These are phyloP conservation scores for Fusarium sp. DNA, from an alignment of 2,329 filamentous ascomycete genomes.

Conservation along the genomic window DNA sequence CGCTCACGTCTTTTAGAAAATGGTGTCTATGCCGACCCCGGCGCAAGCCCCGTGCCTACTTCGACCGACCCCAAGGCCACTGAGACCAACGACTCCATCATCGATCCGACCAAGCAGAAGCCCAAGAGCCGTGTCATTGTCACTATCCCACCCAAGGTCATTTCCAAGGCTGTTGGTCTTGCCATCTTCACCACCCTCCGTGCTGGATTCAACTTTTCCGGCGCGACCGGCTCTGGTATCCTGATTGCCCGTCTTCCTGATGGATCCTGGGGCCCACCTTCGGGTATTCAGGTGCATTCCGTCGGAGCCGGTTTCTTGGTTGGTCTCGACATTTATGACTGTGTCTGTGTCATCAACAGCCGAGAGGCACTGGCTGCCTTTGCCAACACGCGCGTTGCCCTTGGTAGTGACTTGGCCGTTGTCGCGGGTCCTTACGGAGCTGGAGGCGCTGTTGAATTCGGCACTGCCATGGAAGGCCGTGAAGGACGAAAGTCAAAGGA, in stretches of 20 bases:
- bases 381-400: slow-evolving; percentile 77
- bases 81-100: slow-evolving; percentile 43
- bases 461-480: slow-evolving; percentile 41
- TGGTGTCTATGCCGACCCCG: slow-evolving; percentile 61
- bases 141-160: slow-evolving; percentile 69
- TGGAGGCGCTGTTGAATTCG: slow-evolving; percentile 78
- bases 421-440: slow-evolving; percentile 77
- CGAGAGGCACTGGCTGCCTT: slow-evolving; percentile 81
- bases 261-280: slow-evolving; percentile 82
- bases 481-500: slow-evolving; percentile 58
- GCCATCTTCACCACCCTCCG: slow-evolving; percentile 80
- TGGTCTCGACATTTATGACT: slow-evolving; percentile 90
- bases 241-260: slow-evolving; percentile 72
- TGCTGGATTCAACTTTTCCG: slow-evolving; percentile 73
- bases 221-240: slow-evolving; percentile 75
- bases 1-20: slow-evolving; percentile 54
- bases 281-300: slow-evolving; percentile 84
- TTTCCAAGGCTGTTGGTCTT: slow-evolving; percentile 73
- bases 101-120: slow-evolving; percentile 52
- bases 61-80: slow-evolving; percentile 48
- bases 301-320: slow-evolving; percentile 83
- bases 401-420: slow-evolving; percentile 83
- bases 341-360: slow-evolving; percentile 87
- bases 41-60: slow-evolving; percentile 43
- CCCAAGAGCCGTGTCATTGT: slow-evolving; percentile 61